Conservation (phyloP, 257 asterid genomes). For the Agastache rugosa region DNA sequence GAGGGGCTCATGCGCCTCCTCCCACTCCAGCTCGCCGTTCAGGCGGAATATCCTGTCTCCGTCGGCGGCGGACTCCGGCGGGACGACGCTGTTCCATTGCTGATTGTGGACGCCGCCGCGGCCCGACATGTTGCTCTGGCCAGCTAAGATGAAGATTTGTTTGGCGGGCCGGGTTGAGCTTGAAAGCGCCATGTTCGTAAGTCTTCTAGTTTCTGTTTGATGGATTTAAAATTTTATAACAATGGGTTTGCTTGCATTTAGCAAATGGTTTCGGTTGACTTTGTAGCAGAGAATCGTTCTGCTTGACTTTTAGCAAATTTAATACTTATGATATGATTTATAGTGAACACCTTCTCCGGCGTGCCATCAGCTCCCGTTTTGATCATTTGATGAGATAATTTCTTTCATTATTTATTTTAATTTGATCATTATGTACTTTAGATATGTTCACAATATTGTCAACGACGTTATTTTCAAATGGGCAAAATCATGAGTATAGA, state of each 20-base stretch:
- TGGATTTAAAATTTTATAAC: not conserved
- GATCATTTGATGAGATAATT: not conserved
- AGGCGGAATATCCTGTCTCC: conserved; percentile 62
- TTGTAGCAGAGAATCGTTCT: not conserved
- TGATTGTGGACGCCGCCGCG: conserved; percentile 73
- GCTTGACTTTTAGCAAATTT: conserved; percentile 5
- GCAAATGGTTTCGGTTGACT: conserved; percentile 9
- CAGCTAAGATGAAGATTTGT: conserved; percentile 74
- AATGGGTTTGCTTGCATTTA: too few species aligned
- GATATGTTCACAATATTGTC: not conserved
- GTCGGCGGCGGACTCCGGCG: conserved; percentile 61
- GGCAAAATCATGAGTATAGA: too few species aligned
- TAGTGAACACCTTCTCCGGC: not conserved
- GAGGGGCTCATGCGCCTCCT: conserved; percentile 79
- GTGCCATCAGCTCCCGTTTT: conserved; percentile 1
- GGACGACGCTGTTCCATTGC: conserved; percentile 77
- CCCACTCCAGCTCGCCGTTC: conserved; percentile 61
- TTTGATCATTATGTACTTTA: not conserved
- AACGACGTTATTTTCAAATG: not conserved
- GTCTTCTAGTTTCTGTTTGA: not conserved
- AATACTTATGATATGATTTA: not conserved
- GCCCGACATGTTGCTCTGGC: conserved; percentile 95
- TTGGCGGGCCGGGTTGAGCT: conserved; percentile 42
- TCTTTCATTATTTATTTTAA: not conserved
- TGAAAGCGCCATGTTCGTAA: conserved; percentile 30